Base-by-base conservation (phyloP, 2,329 filamentous ascomycete species). In the Fusarium miscanthi region DNA sequence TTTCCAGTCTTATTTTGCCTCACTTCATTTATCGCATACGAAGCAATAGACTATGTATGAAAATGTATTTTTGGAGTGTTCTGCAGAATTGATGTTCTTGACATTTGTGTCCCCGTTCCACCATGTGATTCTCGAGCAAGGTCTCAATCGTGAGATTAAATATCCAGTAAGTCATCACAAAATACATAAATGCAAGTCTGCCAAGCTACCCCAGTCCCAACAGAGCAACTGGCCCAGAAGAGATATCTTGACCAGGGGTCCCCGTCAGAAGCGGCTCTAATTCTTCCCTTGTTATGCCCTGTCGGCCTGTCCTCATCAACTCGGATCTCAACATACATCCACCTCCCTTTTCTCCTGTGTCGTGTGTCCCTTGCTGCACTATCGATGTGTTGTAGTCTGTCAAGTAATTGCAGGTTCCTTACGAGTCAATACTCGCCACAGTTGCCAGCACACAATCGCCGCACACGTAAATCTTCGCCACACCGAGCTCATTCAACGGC, bases 321-420 rank as follows among this genome's bases (percentile, higher is more conserved):
- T 63, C 57, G 52, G 41, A 63, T 66, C 65, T 75, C 62, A 64
- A 48, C 45, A 27, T 45, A 54, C 63, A 66, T 74, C 48, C 65
- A 75, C 72, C 70, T 76, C 72, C 71, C 70, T 75, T 61, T 69
- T 70, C 72, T 53, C n/a, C 30, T 69, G 66, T 59, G 59, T 68
- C 57, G 52, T 49, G 59, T 70, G 43, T 59, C 57, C 59, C 69
- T 53, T 53, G 23, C 35, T 40, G 33, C 35, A 19, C 27, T 42
- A 42, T n/a, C 51, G 14, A 33, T 35, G 11, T 51, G 31, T 35
- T 25, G 48, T 51, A 10, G 19, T 31, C 19, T 57, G 38, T 27
- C 30, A 33, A 46, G 9, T 23, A 42, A 60, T 54, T 51, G 65
- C 43, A 69, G 59, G 48, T 66, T 41, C 46, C 42, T 54, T 59